phyloP scores from a whole-genome alignment of 208 protist species.

The Dictyostelium gargantuum region DNA sequence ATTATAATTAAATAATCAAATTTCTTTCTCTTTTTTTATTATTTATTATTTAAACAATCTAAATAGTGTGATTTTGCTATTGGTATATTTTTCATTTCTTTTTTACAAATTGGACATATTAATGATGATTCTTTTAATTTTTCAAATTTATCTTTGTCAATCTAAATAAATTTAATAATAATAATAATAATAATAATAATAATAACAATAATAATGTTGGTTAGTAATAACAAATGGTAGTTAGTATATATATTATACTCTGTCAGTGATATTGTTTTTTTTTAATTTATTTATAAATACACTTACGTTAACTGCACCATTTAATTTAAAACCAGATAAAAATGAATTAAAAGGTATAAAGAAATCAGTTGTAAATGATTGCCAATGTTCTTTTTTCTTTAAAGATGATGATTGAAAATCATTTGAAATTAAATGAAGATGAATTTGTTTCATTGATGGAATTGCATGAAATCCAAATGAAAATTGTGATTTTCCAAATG shows the following conservation, averaged over 20 bases:
- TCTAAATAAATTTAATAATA: not conserved
- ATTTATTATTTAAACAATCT: not conserved
- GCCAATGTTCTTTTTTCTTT: slow-evolving; percentile 78
- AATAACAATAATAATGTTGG: not conserved
- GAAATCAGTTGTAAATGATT: slow-evolving; percentile 76
- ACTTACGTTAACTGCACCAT: slow-evolving; percentile 13
- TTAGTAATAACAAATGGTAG: too few species aligned
- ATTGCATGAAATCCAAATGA: slow-evolving; percentile 72
- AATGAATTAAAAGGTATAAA: slow-evolving; percentile 40
- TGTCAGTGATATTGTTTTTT: not conserved
- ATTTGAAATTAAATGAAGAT: slow-evolving; percentile 72
- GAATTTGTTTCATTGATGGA: slow-evolving; percentile 71
- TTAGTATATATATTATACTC: not conserved
- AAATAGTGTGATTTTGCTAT: slow-evolving; percentile 19
- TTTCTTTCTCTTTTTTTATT: too few species aligned
- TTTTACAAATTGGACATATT: slow-evolving; percentile 22
- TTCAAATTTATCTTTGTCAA: slow-evolving; percentile 23
- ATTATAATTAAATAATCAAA: too few species aligned
- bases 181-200: not conserved
- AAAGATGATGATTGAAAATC: slow-evolving; percentile 61
- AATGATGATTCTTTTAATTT: not conserved
- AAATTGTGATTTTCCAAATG: not conserved
- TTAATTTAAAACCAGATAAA: not conserved
- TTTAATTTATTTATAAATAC: not conserved
- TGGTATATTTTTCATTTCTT: not conserved